Evolutionary conservation across 805 yeast genomes (phyloP), one percentile per base, ranked within the genome.

Genomic region (Lipomyces yamanashiensis): DNA sequence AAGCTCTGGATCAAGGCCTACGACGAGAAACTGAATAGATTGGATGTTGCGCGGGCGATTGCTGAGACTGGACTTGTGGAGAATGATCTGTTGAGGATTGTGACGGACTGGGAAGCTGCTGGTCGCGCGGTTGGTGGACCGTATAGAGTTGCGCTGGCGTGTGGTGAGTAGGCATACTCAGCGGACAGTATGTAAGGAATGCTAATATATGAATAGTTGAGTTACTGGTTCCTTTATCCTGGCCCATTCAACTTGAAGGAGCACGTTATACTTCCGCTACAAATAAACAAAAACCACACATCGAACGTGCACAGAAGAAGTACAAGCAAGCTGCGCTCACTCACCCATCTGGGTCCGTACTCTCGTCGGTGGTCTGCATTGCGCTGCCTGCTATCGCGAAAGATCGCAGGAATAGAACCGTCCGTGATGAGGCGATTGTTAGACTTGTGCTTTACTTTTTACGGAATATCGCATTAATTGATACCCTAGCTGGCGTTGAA

Each of bases 1-100:
- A 91, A 90, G 73, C 81, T 89, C 70, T 93, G 98, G 97, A 82
- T 95, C 59, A 86, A 85, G 68, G 80, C 88, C 0, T 92, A 90
- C 52, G 98, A 93, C 74, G 95, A 90, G 61, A 81, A 81, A 49
- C 81, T 84, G 58, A 81, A 84, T 58, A 80, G 87, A 15, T 87
- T 86, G 81, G 91, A 88, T 64, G 97, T 93, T 5, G 96, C 97
- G 0, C 81, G 89, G 56, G 96, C 97, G 0, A 87, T 96, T 67
- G 89, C 91, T 5, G 93, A 89, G 59, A 85, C 89, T 13, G 88
- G 88, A 0, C 79, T 95, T 10, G 87, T 93, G 6, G 73, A 79
- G 0, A 85, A 85, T 69, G 98, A 93, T 75, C 75, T 95, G 59
- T 74, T 88, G 6, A 88, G 87, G 9, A 91, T 95, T 28, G 74